Conservation (phyloP, 106 monocot species). For the Iris macrosiphon region DNA sequence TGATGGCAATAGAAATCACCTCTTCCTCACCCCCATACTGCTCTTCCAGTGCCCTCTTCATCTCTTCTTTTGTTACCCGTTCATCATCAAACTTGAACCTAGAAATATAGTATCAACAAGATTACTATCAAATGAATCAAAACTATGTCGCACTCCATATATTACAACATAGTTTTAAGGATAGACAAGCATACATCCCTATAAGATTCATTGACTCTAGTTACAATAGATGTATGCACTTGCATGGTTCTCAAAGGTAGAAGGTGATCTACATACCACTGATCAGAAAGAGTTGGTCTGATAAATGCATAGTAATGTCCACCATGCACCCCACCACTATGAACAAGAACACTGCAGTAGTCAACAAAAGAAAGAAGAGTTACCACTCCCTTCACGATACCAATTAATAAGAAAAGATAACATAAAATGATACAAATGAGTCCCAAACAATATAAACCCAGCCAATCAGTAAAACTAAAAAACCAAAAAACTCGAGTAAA, state of each 20-base stretch:
- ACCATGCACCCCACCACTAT: constrained; percentile 96
- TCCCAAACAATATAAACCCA: too few species aligned
- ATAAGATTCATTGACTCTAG: too few species aligned
- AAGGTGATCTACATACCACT: constrained; percentile 79
- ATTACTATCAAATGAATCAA: constrained; percentile 11
- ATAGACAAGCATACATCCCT: too few species aligned
- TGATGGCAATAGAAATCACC: constrained; percentile 29
- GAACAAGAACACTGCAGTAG: constrained; percentile 85
- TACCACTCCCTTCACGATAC: not conserved
- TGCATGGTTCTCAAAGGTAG: too few species aligned
- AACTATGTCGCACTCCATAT: too few species aligned
- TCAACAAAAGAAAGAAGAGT: constrained; percentile 7
- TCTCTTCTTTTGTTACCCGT: constrained; percentile 94
- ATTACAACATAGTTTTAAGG: not conserved
- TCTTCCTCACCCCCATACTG: constrained; percentile 99
- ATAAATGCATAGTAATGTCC: constrained; percentile 99
- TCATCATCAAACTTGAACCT: constrained; percentile 99
- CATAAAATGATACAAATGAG: not conserved
- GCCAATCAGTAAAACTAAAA: too few species aligned
- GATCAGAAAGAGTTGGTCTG: constrained; percentile 80
- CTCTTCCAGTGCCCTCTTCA: constrained; percentile 89
- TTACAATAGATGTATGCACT: too few species aligned
- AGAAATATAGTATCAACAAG: constrained; percentile 1
- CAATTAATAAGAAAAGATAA: not conserved
- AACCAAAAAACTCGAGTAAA: too few species aligned